These are phyloP conservation scores for Spergularia azorica DNA, from an alignment of 179 eudicot species.

Conservation along the genomic window DNA sequence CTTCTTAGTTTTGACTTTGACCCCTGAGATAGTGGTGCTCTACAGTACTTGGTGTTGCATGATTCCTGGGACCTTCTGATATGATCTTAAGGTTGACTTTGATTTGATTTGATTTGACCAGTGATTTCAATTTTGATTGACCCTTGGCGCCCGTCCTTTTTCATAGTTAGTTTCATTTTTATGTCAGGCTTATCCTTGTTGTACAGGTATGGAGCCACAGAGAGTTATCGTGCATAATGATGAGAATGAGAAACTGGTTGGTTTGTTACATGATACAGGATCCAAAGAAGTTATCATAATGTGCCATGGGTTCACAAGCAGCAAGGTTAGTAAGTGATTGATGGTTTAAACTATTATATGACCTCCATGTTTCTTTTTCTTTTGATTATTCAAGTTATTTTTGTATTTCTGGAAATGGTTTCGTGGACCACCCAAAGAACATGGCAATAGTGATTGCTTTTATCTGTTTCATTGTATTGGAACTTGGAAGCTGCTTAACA, in stretches of 20 bases:
- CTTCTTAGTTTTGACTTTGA: too few species aligned
- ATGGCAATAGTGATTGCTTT: background rate
- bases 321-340: constrained; percentile 50
- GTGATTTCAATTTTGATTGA: too few species aligned
- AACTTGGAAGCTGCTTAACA: background rate
- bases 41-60: too few species aligned
- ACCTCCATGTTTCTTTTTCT: background rate
- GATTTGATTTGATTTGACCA: too few species aligned
- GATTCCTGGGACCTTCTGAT: too few species aligned
- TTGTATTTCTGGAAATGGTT: background rate
- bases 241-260: constrained; percentile 69
- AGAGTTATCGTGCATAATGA: constrained; percentile 50
- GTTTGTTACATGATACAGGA: constrained; percentile 73
- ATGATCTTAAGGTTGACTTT: too few species aligned
- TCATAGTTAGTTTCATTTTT: background rate
- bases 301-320: constrained; percentile 80
- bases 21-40: too few species aligned
- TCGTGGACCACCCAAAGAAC: background rate
- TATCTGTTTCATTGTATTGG: background rate
- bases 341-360: too few species aligned
- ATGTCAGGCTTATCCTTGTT: constrained; percentile 8
- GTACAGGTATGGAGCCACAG: constrained; percentile 49
- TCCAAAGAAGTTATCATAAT: constrained; percentile 64
- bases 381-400: background rate
- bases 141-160: too few species aligned